Conservation (phyloP, 2,329 filamentous ascomycete genomes). For the Alternaria arbusti region DNA sequence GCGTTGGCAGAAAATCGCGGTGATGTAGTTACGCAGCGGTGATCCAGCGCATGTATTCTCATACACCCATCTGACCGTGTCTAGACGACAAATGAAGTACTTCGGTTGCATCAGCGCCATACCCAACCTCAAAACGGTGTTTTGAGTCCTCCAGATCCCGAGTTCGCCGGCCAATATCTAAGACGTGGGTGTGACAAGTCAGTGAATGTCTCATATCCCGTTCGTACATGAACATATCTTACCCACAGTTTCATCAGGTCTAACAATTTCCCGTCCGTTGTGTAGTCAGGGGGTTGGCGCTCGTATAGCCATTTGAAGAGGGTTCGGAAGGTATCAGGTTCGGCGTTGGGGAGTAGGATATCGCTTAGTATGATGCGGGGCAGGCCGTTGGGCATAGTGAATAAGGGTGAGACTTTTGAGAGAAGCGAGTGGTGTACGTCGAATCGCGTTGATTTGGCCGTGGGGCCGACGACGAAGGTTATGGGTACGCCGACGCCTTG, state of each 20-base stretch:
- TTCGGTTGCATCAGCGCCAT: slow-evolving; percentile 13
- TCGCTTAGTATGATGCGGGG: not conserved
- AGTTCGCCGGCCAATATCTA: not conserved
- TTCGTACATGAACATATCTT: not conserved
- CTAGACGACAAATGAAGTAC: not conserved
- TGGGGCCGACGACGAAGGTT: slow-evolving; percentile 6
- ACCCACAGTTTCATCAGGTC: not conserved
- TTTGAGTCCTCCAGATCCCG: slow-evolving; percentile 9
- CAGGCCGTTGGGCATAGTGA: not conserved
- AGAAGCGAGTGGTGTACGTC: slow-evolving; percentile 11
- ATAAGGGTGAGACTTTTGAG: not conserved
- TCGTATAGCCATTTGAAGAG: not conserved
- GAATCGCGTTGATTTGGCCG: not conserved
- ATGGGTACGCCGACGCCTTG: not conserved
- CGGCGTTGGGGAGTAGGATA: not conserved
- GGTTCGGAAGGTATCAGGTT: not conserved
- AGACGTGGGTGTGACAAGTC: not conserved
- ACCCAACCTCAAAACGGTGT: slow-evolving; percentile 11
- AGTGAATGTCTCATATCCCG: not conserved
- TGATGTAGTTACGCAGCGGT: not conserved
- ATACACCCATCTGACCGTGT: slow-evolving; percentile 11
- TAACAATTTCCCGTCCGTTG: not conserved
- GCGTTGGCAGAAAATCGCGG: slow-evolving; percentile 1
- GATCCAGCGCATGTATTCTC: not conserved
- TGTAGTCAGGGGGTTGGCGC: not conserved